Percentiles rank a stretch among this genome's conserved stretches.
Evolutionary conservation across 73 alveolate genomes (phyloP).

Genomic region (Tetrahymena elliotti): DNA sequence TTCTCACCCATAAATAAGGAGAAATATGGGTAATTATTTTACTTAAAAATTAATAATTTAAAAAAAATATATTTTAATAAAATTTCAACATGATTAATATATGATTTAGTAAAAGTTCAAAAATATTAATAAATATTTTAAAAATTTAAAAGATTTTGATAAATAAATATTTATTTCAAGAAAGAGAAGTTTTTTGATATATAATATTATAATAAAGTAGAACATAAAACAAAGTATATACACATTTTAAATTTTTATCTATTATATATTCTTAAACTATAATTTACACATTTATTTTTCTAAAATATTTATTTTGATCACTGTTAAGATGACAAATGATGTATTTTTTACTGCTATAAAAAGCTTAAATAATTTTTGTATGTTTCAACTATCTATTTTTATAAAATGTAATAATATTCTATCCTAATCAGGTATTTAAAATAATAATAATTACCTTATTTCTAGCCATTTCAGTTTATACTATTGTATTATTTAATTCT

Average conservation of each 20-base stretch:
- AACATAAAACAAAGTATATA: background rate
- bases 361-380: background rate
- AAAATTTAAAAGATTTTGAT: too few relatives aligned
- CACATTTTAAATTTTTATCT: too few relatives aligned
- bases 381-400: background rate
- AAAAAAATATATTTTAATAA: too few relatives aligned
- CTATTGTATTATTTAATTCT: background rate
- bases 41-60: too few relatives aligned
- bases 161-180: too few relatives aligned
- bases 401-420: background rate
- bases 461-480: background rate
- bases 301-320: background rate
- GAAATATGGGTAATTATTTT: too few relatives aligned
- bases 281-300: too few relatives aligned
- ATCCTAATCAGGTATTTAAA: background rate
- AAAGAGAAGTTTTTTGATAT: too few relatives aligned
- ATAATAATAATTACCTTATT: background rate
- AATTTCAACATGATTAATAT: too few relatives aligned
- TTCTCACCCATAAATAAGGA: too few relatives aligned
- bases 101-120: too few relatives aligned
- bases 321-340: background rate
- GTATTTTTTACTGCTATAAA: background rate
- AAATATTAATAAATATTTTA: too few relatives aligned
- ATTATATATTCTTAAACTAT: background rate
- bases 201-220: background rate